phyloP scores from a whole-genome alignment of 345 rosid species.

The Gossypium bickii region DNA sequence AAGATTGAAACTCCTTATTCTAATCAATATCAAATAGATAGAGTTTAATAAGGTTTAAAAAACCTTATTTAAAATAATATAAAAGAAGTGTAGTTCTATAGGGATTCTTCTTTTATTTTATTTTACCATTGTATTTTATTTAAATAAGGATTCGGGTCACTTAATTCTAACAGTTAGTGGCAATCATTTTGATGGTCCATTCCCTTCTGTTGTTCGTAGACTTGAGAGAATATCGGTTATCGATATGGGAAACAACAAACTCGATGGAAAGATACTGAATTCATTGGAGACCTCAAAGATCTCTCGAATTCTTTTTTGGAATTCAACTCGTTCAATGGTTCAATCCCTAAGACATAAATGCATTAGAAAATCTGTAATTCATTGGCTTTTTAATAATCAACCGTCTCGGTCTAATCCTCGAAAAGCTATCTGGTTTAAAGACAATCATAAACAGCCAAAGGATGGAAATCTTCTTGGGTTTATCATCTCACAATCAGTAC shows the following conservation, averaged over 20 bases:
- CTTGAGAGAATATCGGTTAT: background rate
- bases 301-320: conserved; percentile 21
- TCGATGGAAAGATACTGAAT: conserved; percentile 11
- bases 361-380: background rate
- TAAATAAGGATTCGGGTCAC: no score
- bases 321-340: conserved; percentile 20
- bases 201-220: conserved; percentile 17
- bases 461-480: background rate
- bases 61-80: no score
- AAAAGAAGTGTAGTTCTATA: no score
- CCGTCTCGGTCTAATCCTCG: background rate
- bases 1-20: no score
- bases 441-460: background rate
- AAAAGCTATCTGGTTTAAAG: background rate
- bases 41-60: no score
- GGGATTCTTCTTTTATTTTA: no score
- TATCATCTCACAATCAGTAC: background rate
- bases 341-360: conserved; percentile 18
- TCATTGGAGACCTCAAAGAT: background rate
- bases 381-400: conserved; percentile 22
- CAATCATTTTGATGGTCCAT: conserved; percentile 15
- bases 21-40: no score
- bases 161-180: conserved; percentile 16
- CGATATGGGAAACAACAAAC: background rate
- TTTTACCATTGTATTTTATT: no score